These are phyloP conservation scores for Aureobasidium sp. DNA, from an alignment of 2,329 filamentous ascomycete species.

Conservation along the genomic window DNA sequence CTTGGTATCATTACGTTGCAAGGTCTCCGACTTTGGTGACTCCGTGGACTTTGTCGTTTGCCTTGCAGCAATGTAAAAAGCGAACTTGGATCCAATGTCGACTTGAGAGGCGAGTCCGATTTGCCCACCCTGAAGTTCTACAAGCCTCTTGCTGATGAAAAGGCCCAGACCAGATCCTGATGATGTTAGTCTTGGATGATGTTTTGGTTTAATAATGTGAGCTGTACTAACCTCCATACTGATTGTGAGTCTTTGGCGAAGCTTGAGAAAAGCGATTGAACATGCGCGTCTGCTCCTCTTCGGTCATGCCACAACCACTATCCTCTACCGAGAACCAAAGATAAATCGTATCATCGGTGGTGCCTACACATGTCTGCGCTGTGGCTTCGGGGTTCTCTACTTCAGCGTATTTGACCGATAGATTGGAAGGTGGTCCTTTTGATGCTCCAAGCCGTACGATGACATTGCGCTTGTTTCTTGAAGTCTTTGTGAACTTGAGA, in stretches of 20 bases:
- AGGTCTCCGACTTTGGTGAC: not conserved
- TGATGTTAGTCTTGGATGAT: constrained; percentile 68
- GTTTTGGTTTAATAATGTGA: too few relatives aligned
- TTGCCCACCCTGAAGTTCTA: constrained; percentile 72
- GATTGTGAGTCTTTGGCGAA: too few relatives aligned
- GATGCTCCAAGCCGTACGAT: constrained; percentile 44
- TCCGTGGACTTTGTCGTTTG: not conserved
- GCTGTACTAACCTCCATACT: too few relatives aligned
- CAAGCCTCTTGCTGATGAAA: constrained; percentile 73
- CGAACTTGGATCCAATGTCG: constrained; percentile 69
- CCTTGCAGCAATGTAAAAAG: constrained; percentile 67
- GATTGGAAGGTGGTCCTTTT: not conserved
- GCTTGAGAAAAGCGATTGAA: constrained; percentile 56
- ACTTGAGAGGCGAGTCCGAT: constrained; percentile 67
- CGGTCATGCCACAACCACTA: constrained; percentile 38
- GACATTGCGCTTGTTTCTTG: not conserved
- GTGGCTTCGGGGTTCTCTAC: not conserved
- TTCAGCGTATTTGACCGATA: not conserved
- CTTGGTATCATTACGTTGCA: not conserved
- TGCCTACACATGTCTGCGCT: not conserved
- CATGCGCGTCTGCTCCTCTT: constrained; percentile 46
- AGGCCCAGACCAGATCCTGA: constrained; percentile 65
- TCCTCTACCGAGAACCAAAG: constrained; percentile 39
- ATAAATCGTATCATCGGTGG: constrained; percentile 31
- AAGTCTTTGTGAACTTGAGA: constrained; percentile 49